Conservation (phyloP, 352 stramenopile genomes). For the Pythium pectinolyticum region DNA sequence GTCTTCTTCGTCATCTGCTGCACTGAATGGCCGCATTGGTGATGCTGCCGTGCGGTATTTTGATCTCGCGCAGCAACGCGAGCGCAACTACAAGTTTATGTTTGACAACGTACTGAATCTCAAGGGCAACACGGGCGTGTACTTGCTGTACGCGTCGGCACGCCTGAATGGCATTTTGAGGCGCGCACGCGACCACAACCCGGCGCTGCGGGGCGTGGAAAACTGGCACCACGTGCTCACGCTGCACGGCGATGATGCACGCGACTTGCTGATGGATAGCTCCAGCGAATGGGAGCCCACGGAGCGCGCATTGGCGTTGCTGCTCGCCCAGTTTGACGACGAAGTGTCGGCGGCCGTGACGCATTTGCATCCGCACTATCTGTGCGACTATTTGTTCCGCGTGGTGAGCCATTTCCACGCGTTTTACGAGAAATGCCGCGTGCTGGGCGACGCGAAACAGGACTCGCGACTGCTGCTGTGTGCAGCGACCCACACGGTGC, state of each 20-base stretch:
- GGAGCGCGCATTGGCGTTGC: slow-evolving; percentile 68
- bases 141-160: slow-evolving; percentile 80
- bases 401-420: slow-evolving; percentile 75
- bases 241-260: slow-evolving; percentile 29
- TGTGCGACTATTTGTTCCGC: slow-evolving; percentile 85
- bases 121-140: slow-evolving; percentile 84
- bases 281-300: slow-evolving; percentile 61
- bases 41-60: slow-evolving; percentile 84
- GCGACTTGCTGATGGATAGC: slow-evolving; percentile 40
- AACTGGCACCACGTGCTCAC: slow-evolving; percentile 35
- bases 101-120: slow-evolving; percentile 81
- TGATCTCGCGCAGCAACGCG: slow-evolving; percentile 78
- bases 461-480: slow-evolving; percentile 73
- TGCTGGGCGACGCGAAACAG: slow-evolving; percentile 62
- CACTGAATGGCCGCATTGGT: slow-evolving; percentile 57
- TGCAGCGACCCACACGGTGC: slow-evolving; percentile 66
- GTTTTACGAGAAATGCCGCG: slow-evolving; percentile 83
- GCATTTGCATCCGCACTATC: slow-evolving; percentile 68
- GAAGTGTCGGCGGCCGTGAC: slow-evolving; percentile 53
- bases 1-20: background rate
- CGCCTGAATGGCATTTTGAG: slow-evolving; percentile 74
- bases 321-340: slow-evolving; percentile 80
- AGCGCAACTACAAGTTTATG: slow-evolving; percentile 86
- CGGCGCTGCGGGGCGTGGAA: slow-evolving; percentile 19
- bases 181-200: slow-evolving; percentile 41